Evolutionary conservation across 768 basidiomycete genomes (phyloP), one percentile per base, ranked within the genome.

Genomic region (Hemileccinum rubropunctum): DNA sequence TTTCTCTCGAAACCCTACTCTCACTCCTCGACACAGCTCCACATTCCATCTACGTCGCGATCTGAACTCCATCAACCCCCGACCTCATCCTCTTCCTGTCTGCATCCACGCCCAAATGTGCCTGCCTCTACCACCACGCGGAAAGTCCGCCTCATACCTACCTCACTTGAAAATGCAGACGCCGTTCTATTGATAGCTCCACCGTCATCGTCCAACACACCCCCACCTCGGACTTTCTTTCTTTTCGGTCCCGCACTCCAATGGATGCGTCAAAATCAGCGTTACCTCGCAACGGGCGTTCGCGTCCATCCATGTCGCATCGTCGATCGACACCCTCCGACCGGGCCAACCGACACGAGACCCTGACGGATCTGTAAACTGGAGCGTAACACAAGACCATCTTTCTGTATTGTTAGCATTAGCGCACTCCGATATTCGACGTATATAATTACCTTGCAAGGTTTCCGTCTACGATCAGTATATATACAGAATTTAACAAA

Each of bases 291-390:
- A 13, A 73, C 73, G 52, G 78, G 78, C 33, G 71, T 76, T 9
- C 73, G 79, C 18, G 54, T 85, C 8, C 77, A 80, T 52, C 83
- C 84, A 3, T 86, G 84, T 62, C 76, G 76, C 53, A 67, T 81
- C 30, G 63, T 70, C 11, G 53, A 60, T 38, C 56, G 46, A 23
- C 51, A 52, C 13, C 38, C 54, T 3, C 42, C 45, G n/a, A 23
- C 47, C 15, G 41, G 13, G 23, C 32, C 48, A 28, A 42, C 15
- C 28, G 13, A 28, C 14, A 27, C 48, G 20, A 47, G 23, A 15
- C 26, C 45, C 11, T 47, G 33, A 53, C 15, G 17, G 23, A 27
- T 20, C 7, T 32, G n/a, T 46, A 1, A 28, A 20, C 21, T 38
- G n/a, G 18, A 30, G 33, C 40, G 36, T 48, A 33, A 23, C 14